A percentile compares a stretch with the other conserved stretches of the same genome.
Evolutionary conservation across 371 early-diverging fungal species (phyloP).

Genomic region (Saksenaea vasiformis): DNA sequence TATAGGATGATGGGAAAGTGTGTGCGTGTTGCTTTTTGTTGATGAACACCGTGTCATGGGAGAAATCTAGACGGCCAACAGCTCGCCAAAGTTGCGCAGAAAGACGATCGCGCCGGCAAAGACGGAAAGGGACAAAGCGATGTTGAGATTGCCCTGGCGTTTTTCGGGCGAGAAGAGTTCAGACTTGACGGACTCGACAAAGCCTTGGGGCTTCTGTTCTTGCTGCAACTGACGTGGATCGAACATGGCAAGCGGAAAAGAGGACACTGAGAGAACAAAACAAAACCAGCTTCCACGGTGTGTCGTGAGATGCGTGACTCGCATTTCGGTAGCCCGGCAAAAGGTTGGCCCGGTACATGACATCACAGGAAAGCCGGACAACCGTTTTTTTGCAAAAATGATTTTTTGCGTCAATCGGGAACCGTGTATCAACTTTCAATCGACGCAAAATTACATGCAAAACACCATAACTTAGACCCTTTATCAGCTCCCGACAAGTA

Average conservation of each 20-base stretch:
- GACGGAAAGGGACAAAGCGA: conserved; percentile 64
- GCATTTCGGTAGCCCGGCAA: too few species aligned
- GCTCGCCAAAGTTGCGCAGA: conserved; percentile 67
- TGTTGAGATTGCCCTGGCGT: conserved; percentile 60
- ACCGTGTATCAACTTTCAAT: too few species aligned
- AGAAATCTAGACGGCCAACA: conserved; percentile 59
- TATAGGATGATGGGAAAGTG: not conserved
- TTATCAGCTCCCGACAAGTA: too few species aligned
- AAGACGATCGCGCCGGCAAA: conserved; percentile 66
- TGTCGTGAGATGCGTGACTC: too few species aligned
- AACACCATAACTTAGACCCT: too few species aligned
- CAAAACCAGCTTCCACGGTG: not conserved
- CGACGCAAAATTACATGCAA: too few species aligned
- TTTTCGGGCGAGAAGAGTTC: conserved; percentile 57
- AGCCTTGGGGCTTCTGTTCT: conserved; percentile 25
- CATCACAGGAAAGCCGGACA: too few species aligned
- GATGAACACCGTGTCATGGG: not conserved
- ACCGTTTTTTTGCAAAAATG: too few species aligned
- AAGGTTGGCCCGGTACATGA: too few species aligned
- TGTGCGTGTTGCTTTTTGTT: not conserved
- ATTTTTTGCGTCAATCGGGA: too few species aligned
- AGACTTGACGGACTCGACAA: conserved; percentile 44
- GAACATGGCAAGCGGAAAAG: not conserved
- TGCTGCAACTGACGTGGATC: conserved; percentile 19
- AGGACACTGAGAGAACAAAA: not conserved